Conservation (phyloP, 345 rosid genomes). For the Citrus unshiu region DNA sequence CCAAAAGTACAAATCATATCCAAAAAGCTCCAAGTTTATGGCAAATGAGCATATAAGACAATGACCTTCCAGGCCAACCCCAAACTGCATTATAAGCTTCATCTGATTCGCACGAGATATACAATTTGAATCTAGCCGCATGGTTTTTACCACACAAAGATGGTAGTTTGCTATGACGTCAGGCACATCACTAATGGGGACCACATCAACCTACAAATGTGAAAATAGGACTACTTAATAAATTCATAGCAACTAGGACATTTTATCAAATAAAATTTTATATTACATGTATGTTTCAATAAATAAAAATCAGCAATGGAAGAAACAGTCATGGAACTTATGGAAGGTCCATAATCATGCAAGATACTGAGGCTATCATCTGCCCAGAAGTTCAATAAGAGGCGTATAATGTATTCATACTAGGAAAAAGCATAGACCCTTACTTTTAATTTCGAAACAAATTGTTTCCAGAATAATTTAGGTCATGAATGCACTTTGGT, state of each 20-base stretch:
- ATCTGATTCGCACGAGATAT: conserved; percentile 60
- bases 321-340: not conserved
- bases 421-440: not conserved
- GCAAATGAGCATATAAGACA: conserved; percentile 11
- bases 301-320: not conserved
- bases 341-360: not conserved
- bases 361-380: not conserved
- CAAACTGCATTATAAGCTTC: conserved; percentile 85
- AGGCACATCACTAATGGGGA: conserved; percentile 53
- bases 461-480: not conserved
- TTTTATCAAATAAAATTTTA: not conserved
- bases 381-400: not conserved
- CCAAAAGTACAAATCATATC: not conserved
- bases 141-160: conserved; percentile 55
- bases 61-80: conserved; percentile 90
- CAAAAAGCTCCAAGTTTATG: not conserved
- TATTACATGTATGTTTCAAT: not conserved
- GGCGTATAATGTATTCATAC: not conserved
- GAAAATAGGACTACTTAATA: not conserved
- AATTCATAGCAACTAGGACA: not conserved
- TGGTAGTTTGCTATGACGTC: conserved; percentile 57
- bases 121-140: conserved; percentile 53
- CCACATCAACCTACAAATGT: conserved; percentile 60
- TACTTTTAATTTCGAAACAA: not conserved
- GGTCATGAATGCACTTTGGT: not conserved